A percentile compares a stretch with the other conserved stretches of the same genome.
phyloP scores from a whole-genome alignment of 768 basidiomycete species.

The Phanerochaete carnosa region DNA sequence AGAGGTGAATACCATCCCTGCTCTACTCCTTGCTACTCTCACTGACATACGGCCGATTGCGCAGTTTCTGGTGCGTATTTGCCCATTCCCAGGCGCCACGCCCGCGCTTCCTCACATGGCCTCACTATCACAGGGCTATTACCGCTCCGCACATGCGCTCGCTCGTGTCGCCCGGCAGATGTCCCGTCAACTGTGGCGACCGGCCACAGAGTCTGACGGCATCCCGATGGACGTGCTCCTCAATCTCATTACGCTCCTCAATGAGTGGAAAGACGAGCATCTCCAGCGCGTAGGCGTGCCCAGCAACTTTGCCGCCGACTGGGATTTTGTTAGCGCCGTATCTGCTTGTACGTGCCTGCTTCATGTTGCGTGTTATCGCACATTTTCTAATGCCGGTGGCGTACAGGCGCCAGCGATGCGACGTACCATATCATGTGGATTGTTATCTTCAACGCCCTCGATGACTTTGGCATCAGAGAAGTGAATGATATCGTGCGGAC shows the following conservation, averaged over 20 bases:
- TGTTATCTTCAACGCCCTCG: constrained; percentile 73
- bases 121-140: constrained; percentile 61
- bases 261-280: constrained; percentile 74
- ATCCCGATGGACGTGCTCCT: constrained; percentile 66
- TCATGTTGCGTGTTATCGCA: neutral
- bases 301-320: constrained; percentile 74
- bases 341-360: constrained; percentile 46
- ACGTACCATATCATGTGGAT: constrained; percentile 95
- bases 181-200: constrained; percentile 78
- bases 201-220: constrained; percentile 72
- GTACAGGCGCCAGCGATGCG: constrained; percentile 75
- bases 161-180: constrained; percentile 81
- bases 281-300: constrained; percentile 83
- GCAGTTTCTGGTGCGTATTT: constrained; percentile 6
- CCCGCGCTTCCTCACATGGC: constrained; percentile 7
- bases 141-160: constrained; percentile 78
- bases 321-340: constrained; percentile 87
- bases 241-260: constrained; percentile 52
- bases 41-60: neutral
- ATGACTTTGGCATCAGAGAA: constrained; percentile 83
- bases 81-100: constrained; percentile 10
- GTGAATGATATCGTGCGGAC: constrained; percentile 46
- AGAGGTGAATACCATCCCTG: constrained; percentile 47
- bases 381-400: constrained; percentile 23
- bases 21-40: neutral